Evolutionary conservation across 2,329 filamentous ascomycete species (phyloP).

Genomic region (Clarireedia homoeocarpa): DNA sequence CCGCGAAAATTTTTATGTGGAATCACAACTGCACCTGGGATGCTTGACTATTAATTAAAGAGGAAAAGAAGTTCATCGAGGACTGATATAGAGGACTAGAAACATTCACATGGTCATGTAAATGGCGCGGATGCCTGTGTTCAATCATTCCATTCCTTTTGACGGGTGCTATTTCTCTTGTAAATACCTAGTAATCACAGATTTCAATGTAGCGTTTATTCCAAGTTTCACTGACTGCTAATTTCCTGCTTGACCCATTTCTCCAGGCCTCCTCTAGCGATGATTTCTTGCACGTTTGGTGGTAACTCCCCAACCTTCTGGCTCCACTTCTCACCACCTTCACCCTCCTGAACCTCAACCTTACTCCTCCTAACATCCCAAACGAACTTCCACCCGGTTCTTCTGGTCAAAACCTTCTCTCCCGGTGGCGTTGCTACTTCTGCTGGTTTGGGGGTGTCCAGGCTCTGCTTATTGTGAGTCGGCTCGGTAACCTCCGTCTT

Average conservation of each 20-base stretch:
- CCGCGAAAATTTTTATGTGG: too few relatives aligned
- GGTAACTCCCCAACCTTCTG: conserved; percentile 78
- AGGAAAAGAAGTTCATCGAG: too few relatives aligned
- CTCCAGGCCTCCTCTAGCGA: conserved; percentile 69
- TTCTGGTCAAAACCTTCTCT: conserved; percentile 53
- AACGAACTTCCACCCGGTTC: conserved; percentile 74
- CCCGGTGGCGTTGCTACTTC: conserved; percentile 32
- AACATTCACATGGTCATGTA: too few relatives aligned
- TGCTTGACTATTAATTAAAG: too few relatives aligned
- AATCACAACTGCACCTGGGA: too few relatives aligned
- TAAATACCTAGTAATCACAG: too few relatives aligned
- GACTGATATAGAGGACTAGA: too few relatives aligned
- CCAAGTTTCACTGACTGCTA: conserved; percentile 7
- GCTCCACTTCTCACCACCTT: conserved; percentile 56
- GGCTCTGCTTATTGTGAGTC: conserved; percentile 39
- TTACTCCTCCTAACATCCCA: conserved; percentile 73
- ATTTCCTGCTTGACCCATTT: conserved; percentile 55
- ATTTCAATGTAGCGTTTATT: too few relatives aligned
- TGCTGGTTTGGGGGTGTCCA: conserved; percentile 42
- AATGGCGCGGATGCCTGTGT: too few relatives aligned
- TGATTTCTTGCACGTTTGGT: conserved; percentile 80
- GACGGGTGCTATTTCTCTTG: too few relatives aligned
- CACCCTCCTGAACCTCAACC: conserved; percentile 63
- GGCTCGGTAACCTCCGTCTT: conserved; percentile 41
- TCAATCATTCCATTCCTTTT: too few relatives aligned